phyloP scores from a whole-genome alignment of 306 rosid genomes.

The Acacia confusa region DNA sequence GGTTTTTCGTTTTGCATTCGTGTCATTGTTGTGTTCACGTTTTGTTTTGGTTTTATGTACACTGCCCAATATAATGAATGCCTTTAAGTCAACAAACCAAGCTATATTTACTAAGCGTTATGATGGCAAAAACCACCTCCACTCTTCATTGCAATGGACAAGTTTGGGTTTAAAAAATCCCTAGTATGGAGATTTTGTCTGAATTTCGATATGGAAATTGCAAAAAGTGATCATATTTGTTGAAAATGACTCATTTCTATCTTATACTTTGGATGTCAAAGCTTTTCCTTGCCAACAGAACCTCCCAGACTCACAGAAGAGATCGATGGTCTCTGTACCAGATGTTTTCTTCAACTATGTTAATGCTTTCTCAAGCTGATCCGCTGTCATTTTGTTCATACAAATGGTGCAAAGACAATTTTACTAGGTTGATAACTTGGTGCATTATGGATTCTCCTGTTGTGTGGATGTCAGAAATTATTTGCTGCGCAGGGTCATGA shows the following conservation, averaged over 20 bases:
- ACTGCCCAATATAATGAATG: background rate
- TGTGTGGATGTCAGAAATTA: too few relatives aligned
- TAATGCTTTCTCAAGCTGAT: background rate
- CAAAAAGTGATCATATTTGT: background rate
- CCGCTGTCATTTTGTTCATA: background rate
- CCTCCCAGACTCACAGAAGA: background rate
- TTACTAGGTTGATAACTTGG: too few relatives aligned
- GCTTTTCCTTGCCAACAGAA: background rate
- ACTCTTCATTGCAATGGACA: too few relatives aligned
- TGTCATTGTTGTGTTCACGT: too few relatives aligned
- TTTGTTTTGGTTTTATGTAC: background rate
- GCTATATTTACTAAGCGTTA: background rate
- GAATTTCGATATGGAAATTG: background rate
- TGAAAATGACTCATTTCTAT: background rate
- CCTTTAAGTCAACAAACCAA: background rate
- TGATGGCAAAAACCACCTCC: background rate
- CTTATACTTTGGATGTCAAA: background rate
- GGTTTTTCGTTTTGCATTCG: background rate
- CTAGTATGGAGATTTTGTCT: too few relatives aligned
- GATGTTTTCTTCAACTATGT: background rate
- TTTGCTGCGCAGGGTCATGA: too few relatives aligned
- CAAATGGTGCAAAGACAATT: too few relatives aligned
- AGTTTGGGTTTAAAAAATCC: background rate
- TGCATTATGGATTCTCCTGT: too few relatives aligned
- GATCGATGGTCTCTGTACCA: background rate